These are phyloP conservation scores for Mediolabrus comicus DNA, from an alignment of 108 stramenopile genomes.

Conservation along the genomic window DNA sequence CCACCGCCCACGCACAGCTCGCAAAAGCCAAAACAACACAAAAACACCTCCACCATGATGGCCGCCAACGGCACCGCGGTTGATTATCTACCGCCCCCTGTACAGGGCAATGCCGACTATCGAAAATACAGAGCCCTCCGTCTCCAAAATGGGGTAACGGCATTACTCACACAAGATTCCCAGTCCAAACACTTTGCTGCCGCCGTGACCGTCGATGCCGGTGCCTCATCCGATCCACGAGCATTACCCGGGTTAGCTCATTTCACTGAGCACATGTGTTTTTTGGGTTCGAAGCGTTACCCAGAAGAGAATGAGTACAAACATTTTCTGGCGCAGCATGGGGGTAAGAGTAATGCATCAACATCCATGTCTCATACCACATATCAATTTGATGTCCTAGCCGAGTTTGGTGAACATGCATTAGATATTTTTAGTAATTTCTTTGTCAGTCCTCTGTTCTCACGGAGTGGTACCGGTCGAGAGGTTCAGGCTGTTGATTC, in stretches of 20 bases:
- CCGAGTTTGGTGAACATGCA: constrained; percentile 69
- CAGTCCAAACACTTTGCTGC: constrained; percentile 80
- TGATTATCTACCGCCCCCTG: constrained; percentile 49
- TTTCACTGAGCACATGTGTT: constrained; percentile 92
- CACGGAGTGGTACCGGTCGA: constrained; percentile 64
- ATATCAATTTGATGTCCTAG: constrained; percentile 85
- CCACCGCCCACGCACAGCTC: too few relatives aligned
- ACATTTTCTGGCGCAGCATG: constrained; percentile 62
- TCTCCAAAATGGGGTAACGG: constrained; percentile 42
- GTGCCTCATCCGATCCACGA: constrained; percentile 78
- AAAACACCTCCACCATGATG: too few relatives aligned
- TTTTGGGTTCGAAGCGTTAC: constrained; percentile 79
- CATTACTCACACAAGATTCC: constrained; percentile 66
- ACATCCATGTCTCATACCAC: constrained; percentile 78
- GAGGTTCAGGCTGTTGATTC: constrained; percentile 88
- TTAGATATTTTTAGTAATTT: constrained; percentile 83
- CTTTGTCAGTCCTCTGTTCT: constrained; percentile 80
- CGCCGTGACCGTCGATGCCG: constrained; percentile 61
- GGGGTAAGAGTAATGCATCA: constrained; percentile 85
- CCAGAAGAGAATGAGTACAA: constrained; percentile 87
- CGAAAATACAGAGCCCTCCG: constrained; percentile 63
- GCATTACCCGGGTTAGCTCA: constrained; percentile 82
- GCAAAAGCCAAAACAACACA: too few relatives aligned
- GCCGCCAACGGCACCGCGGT: too few relatives aligned
- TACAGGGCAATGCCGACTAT: constrained; percentile 76